These are phyloP conservation scores for Iberis amara DNA, from an alignment of 441 rosid species.

Conservation along the genomic window DNA sequence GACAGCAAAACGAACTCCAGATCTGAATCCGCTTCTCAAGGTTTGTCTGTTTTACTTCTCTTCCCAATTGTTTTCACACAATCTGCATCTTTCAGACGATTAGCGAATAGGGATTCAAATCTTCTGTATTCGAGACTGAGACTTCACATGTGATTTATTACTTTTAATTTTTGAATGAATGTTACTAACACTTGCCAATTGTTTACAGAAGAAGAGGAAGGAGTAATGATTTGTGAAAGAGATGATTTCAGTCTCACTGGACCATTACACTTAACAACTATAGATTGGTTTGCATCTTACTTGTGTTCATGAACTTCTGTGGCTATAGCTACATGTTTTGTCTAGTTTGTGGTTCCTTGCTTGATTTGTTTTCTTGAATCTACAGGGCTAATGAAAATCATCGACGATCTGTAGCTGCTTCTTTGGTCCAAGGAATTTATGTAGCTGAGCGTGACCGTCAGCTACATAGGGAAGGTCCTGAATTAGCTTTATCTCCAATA, in stretches of 20 bases:
- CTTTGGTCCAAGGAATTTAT: slow-evolving; percentile 79
- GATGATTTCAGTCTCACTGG: slow-evolving; percentile 45
- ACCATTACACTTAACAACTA: slow-evolving; percentile 41
- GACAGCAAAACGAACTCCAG: not conserved
- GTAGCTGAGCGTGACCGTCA: slow-evolving; percentile 87
- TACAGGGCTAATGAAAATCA: slow-evolving; percentile 67
- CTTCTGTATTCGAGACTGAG: not conserved
- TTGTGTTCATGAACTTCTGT: not conserved
- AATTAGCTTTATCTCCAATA: slow-evolving; percentile 54
- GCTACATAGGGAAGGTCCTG: slow-evolving; percentile 52
- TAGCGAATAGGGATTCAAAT: not conserved
- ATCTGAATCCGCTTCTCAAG: slow-evolving; percentile 23
- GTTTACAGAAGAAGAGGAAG: slow-evolving; percentile 14
- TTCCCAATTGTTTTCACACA: not conserved
- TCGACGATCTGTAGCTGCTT: slow-evolving; percentile 65
- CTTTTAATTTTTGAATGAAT: not conserved
- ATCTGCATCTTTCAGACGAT: not conserved
- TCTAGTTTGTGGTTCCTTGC: too few species aligned
- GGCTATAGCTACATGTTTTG: too few species aligned
- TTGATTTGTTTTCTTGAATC: not conserved
- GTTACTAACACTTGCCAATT: too few species aligned
- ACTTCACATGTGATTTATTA: not conserved
- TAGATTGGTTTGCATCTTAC: slow-evolving; percentile 60
- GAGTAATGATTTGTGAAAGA: slow-evolving; percentile 35
- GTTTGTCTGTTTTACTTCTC: slow-evolving; percentile 12